phyloP scores from a whole-genome alignment of 2,329 filamentous ascomycete species.

The Alternaria novae-zelandiae region DNA sequence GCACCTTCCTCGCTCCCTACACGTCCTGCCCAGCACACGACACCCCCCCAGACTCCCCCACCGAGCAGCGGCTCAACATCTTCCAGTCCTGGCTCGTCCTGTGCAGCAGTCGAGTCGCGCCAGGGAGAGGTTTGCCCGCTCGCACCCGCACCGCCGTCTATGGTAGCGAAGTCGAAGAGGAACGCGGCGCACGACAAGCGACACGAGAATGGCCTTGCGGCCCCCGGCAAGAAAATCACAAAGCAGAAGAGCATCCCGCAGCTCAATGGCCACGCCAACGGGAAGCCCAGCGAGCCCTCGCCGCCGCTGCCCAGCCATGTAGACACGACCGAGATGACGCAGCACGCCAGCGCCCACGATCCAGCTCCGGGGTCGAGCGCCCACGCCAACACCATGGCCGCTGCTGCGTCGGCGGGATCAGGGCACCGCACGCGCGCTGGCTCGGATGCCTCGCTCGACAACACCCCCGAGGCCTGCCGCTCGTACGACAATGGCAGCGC shows the following conservation, averaged over 20 bases:
- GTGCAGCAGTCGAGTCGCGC: constrained; percentile 51
- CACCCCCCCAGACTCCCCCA: constrained; percentile 19
- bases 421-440: constrained; percentile 48
- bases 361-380: constrained; percentile 1
- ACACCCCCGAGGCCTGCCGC: constrained; percentile 45
- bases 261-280: constrained; percentile 53
- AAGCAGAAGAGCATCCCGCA: constrained; percentile 56
- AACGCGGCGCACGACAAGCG: constrained; percentile 60
- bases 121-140: constrained; percentile 44
- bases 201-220: constrained; percentile 88
- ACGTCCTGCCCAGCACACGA: constrained; percentile 26
- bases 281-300: constrained; percentile 46
- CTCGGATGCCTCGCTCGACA: constrained; percentile 54
- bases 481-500: constrained; percentile 33
- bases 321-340: constrained; percentile 44
- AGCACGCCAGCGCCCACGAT: constrained; percentile 32
- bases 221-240: constrained; percentile 71
- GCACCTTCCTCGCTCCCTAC: constrained; percentile 22
- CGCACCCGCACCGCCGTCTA: constrained; percentile 46
- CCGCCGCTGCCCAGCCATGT: constrained; percentile 49
- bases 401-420: constrained; percentile 8
- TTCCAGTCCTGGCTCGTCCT: constrained; percentile 56
- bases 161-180: constrained; percentile 57
- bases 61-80: constrained; percentile 43
- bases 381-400: constrained; percentile 19